Conservation (phyloP, 1,284 basidiomycete genomes). For the Microbotryomycetes sp. region DNA sequence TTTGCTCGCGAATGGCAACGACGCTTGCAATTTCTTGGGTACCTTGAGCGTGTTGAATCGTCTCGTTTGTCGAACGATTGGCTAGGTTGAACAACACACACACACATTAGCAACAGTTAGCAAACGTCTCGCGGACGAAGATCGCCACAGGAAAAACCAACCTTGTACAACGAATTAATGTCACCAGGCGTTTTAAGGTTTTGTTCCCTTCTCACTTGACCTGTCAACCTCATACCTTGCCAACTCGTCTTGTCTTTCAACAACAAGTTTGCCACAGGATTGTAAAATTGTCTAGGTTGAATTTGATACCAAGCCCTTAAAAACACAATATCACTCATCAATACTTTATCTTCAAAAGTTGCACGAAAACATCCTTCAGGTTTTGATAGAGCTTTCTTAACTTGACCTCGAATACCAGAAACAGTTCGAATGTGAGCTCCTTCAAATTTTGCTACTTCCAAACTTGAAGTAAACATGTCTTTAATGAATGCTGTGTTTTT, state of each 20-base stretch:
- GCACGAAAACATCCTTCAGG: slow-evolving; percentile 93
- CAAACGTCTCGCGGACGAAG: too few relatives aligned
- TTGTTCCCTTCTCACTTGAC: slow-evolving; percentile 79
- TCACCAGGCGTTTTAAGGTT: slow-evolving; percentile 73
- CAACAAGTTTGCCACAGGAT: slow-evolving; percentile 87
- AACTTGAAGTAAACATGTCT: slow-evolving; percentile 89
- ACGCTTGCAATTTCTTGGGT: slow-evolving; percentile 79
- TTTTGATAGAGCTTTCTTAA: slow-evolving; percentile 90
- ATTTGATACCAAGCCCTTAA: slow-evolving; percentile 95
- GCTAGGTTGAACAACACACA: slow-evolving; percentile 38
- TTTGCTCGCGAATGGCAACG: slow-evolving; percentile 87
- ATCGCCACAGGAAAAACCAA: slow-evolving; percentile 31
- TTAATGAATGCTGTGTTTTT: slow-evolving; percentile 99
- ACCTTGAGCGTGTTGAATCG: slow-evolving; percentile 89
- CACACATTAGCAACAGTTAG: not conserved
- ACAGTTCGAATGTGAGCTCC: slow-evolving; percentile 93
- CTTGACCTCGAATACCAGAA: slow-evolving; percentile 89
- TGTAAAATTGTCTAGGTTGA: slow-evolving; percentile 91
- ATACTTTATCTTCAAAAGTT: slow-evolving; percentile 95
- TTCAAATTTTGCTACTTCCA: slow-evolving; percentile 98
- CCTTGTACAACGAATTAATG: slow-evolving; percentile 83
- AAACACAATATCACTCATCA: slow-evolving; percentile 95
- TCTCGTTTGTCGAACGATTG: slow-evolving; percentile 67
- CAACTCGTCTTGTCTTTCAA: slow-evolving; percentile 68
- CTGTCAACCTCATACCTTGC: slow-evolving; percentile 93